Percentiles rank a stretch among this genome's conserved stretches.
These are phyloP conservation scores for Lactifluus subvellereus DNA, from an alignment of 768 basidiomycete species.

Conservation along the genomic window DNA sequence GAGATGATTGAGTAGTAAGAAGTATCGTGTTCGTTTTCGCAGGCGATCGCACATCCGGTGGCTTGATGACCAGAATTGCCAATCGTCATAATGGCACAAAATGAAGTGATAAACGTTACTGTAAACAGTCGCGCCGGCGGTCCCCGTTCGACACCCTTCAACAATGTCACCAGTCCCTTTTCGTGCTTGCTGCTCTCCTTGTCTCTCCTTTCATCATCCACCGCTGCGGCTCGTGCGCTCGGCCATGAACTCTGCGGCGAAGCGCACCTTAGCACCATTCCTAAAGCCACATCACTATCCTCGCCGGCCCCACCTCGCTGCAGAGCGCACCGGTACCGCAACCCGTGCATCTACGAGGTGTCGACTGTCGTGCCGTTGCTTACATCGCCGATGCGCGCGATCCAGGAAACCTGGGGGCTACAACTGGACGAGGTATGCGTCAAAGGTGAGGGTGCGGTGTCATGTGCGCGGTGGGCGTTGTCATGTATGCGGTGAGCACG, in stretches of 20 bases:
- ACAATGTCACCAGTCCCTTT: constrained; percentile 42
- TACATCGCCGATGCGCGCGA: constrained; percentile 41
- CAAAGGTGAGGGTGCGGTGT: constrained; percentile 49
- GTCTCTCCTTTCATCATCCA: no score
- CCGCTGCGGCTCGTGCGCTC: constrained; percentile 26
- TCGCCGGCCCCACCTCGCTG: constrained; percentile 24
- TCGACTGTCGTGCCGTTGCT: constrained; percentile 26
- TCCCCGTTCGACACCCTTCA: constrained; percentile 48
- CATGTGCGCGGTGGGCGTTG: constrained; percentile 45
- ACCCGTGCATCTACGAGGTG: constrained; percentile 41
- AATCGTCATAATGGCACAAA: no score
- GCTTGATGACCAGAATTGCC: no score
- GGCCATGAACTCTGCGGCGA: constrained; percentile 79
- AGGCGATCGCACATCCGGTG: no score
- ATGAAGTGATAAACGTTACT: no score
- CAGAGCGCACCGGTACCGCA: constrained; percentile 37
- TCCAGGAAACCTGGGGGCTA: constrained; percentile 76
- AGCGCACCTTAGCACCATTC: constrained; percentile 87
- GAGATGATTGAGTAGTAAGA: no score
- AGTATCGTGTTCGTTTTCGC: no score
- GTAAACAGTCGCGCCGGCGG: no score
- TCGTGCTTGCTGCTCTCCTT: constrained; percentile 2
- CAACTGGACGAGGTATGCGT: constrained; percentile 59
- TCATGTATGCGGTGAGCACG: constrained; percentile 37
- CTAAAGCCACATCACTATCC: constrained; percentile 38